Base-by-base conservation (phyloP, 768 basidiomycete genomes). In the Psilocybe sp. region DNA sequence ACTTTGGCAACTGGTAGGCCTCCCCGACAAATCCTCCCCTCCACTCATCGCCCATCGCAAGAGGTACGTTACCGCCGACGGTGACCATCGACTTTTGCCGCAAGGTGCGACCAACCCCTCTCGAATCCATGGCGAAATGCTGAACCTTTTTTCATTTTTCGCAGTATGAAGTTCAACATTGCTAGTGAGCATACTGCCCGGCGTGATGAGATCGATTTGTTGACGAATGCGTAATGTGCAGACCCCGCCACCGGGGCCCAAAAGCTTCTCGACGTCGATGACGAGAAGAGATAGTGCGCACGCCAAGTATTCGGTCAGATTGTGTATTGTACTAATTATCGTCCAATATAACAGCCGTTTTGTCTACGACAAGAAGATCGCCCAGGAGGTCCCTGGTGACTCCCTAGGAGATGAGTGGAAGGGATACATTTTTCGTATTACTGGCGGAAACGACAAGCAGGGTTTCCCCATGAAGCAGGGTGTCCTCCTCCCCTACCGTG, bases 391-490 rank as follows among this genome's bases (percentile, higher is more conserved):
- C 62, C 80, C 92, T 40, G 91, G 81, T 53, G 94, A 97, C 76
- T 69, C 85, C 47, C 72, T 98, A 60, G 93, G 95, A 61, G 89
- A 96, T 68, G 96, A 98, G 78, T 98, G 84, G 82, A 92, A 90
- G 70, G 96, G 96, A 51, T 98, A 97, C 77, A 74, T 98, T 69
- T 84, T 97, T 80, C 87, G 93, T 63, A 90, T 99, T 77, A 95
- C 92, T 28, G 95, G 95, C 63, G 92, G 96, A 56, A 98, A 98
- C 80, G 94, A 98, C 85, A 92, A 93, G 77, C 92, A 95, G 70
- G 93, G 94, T 66, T 96, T 97, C 82, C 93, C 94, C 42, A 97
- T 98, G 93, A 98, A 98, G 75, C 96, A 99, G 77, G 95, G 96
- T 76, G 90, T 98, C 59, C 89, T 98, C 54, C 82, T 96, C 63